phyloP scores from a whole-genome alignment of 2,329 filamentous ascomycete genomes.

The Didymosphaeria variabile region DNA sequence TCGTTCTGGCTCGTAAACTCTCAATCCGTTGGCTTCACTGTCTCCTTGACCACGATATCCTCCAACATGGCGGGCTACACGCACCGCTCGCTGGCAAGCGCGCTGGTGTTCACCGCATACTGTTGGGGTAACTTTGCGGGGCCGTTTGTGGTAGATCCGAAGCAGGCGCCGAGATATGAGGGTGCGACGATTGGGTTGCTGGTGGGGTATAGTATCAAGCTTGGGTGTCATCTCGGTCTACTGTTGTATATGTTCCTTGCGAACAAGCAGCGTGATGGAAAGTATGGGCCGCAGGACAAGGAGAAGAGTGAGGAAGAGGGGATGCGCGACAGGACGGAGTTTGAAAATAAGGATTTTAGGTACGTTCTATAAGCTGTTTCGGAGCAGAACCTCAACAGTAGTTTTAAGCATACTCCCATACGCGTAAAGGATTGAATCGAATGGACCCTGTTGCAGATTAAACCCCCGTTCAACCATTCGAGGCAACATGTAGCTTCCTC shows the following conservation, averaged over 20 bases:
- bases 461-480: too few species aligned
- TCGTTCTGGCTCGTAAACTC: conserved; percentile 52
- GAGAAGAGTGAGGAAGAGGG: conserved; percentile 49
- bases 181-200: conserved; percentile 52
- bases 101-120: conserved; percentile 51
- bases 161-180: conserved; percentile 44
- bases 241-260: conserved; percentile 49
- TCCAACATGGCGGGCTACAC: conserved; percentile 53
- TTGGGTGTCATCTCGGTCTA: conserved; percentile 45
- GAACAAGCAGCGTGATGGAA: conserved; percentile 45
- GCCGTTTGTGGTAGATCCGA: conserved; percentile 49
- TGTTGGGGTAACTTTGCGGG: conserved; percentile 52
- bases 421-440: too few species aligned
- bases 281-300: conserved; percentile 49
- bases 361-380: conserved; percentile 42
- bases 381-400: not conserved
- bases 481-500: too few species aligned
- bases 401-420: too few species aligned
- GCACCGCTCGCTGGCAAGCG: conserved; percentile 46
- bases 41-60: conserved; percentile 46
- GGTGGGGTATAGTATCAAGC: conserved; percentile 52
- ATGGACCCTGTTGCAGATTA: too few species aligned
- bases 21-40: conserved; percentile 50
- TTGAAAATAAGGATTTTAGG: conserved; percentile 56
- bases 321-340: conserved; percentile 54